Conservation (phyloP, 2,329 filamentous ascomycete species). For the Alternaria burnsii region DNA sequence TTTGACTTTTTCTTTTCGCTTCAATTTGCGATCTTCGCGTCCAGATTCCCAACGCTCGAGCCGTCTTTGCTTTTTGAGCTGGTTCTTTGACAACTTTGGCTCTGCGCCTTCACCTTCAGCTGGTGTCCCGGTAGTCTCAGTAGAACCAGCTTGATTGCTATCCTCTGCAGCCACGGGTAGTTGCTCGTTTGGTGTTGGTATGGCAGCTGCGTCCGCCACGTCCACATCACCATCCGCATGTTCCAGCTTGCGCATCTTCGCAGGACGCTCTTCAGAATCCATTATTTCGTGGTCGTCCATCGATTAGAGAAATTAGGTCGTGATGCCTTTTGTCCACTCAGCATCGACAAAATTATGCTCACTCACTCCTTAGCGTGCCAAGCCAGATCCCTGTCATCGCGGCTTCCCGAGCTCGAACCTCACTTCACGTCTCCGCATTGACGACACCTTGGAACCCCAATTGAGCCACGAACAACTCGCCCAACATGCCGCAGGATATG, state of each 20-base stretch:
- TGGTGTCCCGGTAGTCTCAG: constrained; percentile 7
- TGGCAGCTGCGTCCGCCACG: constrained; percentile 20
- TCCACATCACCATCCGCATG: constrained; percentile 33
- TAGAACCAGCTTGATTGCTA: constrained; percentile 14
- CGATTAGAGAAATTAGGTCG: constrained; percentile 3
- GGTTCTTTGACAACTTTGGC: constrained; percentile 77
- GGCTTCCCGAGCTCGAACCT: constrained; percentile 30
- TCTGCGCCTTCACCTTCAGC: constrained; percentile 17
- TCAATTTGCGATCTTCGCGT: constrained; percentile 65
- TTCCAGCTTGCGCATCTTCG: constrained; percentile 64
- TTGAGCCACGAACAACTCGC: constrained; percentile 38
- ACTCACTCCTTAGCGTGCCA: constrained; percentile 37
- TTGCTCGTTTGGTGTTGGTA: constrained; percentile 21
- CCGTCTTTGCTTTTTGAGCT: constrained; percentile 79
- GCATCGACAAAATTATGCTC: constrained; percentile 40
- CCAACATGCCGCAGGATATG: constrained; percentile 95
- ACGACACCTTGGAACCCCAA: constrained; percentile 35
- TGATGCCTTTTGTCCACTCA: constrained; percentile 29
- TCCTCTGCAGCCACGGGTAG: constrained; percentile 21
- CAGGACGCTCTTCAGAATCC: constrained; percentile 64
- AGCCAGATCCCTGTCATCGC: constrained; percentile 32
- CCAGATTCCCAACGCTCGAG: constrained; percentile 79
- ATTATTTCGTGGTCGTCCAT: constrained; percentile 48
- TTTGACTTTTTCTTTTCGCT: constrained; percentile 65
- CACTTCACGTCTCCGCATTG: constrained; percentile 41